Percentiles rank a stretch among this genome's conserved stretches.
Conservation (phyloP, 2,329 filamentous ascomycete species). For the Tothia fuscella region DNA sequence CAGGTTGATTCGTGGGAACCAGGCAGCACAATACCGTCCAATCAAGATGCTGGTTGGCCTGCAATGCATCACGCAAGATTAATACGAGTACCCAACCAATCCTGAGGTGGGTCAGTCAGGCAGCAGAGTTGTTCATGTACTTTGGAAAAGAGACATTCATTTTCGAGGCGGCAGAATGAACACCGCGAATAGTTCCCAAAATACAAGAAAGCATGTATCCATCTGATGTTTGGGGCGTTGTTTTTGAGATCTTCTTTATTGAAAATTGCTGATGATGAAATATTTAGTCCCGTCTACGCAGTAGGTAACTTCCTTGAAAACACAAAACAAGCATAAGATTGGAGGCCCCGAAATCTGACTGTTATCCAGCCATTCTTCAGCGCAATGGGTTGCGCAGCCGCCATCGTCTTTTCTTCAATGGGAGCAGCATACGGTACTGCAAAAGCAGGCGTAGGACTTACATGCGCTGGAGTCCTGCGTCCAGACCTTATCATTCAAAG, state of each 20-base stretch:
- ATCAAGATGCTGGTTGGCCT: too few species aligned
- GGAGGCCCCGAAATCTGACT: background rate
- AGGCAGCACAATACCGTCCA: too few species aligned
- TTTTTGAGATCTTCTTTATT: background rate
- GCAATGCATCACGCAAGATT: too few species aligned
- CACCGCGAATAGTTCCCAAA: too few species aligned
- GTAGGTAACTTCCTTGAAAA: background rate
- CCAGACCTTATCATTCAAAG: slow-evolving; percentile 5
- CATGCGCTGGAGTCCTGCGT: background rate
- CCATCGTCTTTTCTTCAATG: background rate
- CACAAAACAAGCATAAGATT: background rate
- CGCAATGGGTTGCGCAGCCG: slow-evolving; percentile 1
- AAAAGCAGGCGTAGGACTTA: slow-evolving; percentile 7
- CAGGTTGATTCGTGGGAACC: too few species aligned
- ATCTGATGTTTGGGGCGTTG: slow-evolving; percentile 5
- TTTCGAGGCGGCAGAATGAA: too few species aligned
- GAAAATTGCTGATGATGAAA: background rate
- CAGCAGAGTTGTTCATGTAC: too few species aligned
- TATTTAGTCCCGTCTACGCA: slow-evolving; percentile 6
- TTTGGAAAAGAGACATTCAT: too few species aligned
- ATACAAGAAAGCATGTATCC: slow-evolving; percentile 10
- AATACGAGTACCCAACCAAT: too few species aligned
- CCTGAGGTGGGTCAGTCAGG: too few species aligned
- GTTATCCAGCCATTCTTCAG: slow-evolving; percentile 7
- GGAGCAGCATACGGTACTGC: slow-evolving; percentile 8